Evolutionary conservation across 192 early-diverging fungal genomes (phyloP).

Genomic region (Linderina pennispora): DNA sequence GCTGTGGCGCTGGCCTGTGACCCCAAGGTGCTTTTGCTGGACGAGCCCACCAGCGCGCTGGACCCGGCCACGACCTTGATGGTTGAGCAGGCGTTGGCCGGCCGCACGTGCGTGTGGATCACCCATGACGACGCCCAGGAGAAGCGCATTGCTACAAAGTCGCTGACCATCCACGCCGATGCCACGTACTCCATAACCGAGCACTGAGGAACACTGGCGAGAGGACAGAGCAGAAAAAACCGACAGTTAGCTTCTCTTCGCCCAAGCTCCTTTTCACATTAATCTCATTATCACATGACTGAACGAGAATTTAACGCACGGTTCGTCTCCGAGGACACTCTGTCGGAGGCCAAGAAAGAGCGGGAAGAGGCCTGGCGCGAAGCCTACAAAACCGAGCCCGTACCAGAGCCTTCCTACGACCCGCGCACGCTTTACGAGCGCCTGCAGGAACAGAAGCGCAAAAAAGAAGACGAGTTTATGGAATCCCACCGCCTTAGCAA

Average conservation of each 20-base stretch:
- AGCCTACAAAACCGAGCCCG: constrained; percentile 11
- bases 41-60: constrained; percentile 85
- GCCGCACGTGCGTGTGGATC: constrained; percentile 70
- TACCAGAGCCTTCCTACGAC: constrained; percentile 48
- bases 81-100: constrained; percentile 66
- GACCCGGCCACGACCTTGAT: constrained; percentile 62
- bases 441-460: constrained; percentile 61
- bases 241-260: too few species aligned
- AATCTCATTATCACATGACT: too few species aligned
- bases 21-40: constrained; percentile 71
- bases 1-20: constrained; percentile 74
- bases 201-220: too few species aligned
- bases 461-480: constrained; percentile 56
- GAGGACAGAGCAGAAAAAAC: too few species aligned
- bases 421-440: constrained; percentile 69
- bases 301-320: constrained; percentile 25
- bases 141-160: constrained; percentile 48
- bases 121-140: constrained; percentile 70
- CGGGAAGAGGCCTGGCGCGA: constrained; percentile 30
- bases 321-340: constrained; percentile 27
- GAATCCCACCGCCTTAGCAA: constrained; percentile 49
- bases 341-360: constrained; percentile 32
- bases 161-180: constrained; percentile 26
- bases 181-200: constrained; percentile 12
- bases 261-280: too few species aligned